phyloP scores from a whole-genome alignment of 805 yeast genomes.

The Wickerhamomyces queroliae region DNA sequence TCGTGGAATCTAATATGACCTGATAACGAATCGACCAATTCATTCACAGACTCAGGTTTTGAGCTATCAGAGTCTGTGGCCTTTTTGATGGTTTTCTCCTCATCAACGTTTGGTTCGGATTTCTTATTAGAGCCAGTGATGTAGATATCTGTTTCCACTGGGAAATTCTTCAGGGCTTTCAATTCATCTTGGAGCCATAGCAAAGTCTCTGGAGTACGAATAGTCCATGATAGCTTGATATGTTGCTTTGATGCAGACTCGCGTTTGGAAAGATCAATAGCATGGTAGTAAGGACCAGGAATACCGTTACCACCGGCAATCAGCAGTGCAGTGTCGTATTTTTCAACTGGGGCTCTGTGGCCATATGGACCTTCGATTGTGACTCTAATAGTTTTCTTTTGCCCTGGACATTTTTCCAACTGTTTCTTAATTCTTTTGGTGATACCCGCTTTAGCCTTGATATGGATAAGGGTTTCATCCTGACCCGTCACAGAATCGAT shows the following conservation, averaged over 20 bases:
- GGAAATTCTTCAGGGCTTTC: slow-evolving; percentile 18
- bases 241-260: slow-evolving; percentile 23
- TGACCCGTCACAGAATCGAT: slow-evolving; percentile 34
- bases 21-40: not conserved
- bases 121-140: slow-evolving; percentile 29
- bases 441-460: slow-evolving; percentile 54
- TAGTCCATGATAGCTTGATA: slow-evolving; percentile 56
- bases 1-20: slow-evolving; percentile 26
- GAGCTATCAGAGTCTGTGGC: slow-evolving; percentile 1
- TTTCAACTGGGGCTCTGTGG: slow-evolving; percentile 30
- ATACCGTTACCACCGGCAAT: slow-evolving; percentile 51
- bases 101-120: too few relatives aligned
- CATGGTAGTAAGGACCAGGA: slow-evolving; percentile 44
- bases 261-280: slow-evolving; percentile 21
- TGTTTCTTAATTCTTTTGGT: slow-evolving; percentile 36
- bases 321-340: slow-evolving; percentile 32
- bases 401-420: slow-evolving; percentile 22
- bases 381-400: slow-evolving; percentile 28
- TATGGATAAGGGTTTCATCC: slow-evolving; percentile 34
- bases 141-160: slow-evolving; percentile 28
- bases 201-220: slow-evolving; percentile 46
- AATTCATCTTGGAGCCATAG: slow-evolving; percentile 43
- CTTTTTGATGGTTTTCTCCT: too few relatives aligned
- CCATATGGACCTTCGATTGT: slow-evolving; percentile 66
- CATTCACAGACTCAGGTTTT: not conserved